Evolutionary conservation across 2,329 filamentous ascomycete species (phyloP).

Genomic region (Colletotrichum orchidophilum): DNA sequence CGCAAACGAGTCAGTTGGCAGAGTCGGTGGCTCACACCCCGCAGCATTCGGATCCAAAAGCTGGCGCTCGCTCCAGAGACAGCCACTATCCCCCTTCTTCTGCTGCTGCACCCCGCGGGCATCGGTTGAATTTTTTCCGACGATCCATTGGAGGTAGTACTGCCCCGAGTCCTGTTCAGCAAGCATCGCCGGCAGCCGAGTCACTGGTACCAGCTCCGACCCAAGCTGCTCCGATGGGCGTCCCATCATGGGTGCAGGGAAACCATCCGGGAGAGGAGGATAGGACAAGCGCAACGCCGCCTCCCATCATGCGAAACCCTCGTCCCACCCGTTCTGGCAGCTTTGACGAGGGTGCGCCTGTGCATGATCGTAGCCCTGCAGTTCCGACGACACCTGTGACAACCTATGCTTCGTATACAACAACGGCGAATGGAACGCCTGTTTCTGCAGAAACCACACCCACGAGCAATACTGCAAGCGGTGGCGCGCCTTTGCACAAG

Average conservation of each 20-base stretch:
- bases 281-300: conserved; percentile 61
- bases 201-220: conserved; percentile 28
- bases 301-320: conserved; percentile 62
- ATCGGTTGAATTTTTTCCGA: conserved; percentile 62
- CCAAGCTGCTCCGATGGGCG: conserved; percentile 42
- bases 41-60: conserved; percentile 39
- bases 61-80: conserved; percentile 33
- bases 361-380: not conserved
- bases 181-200: conserved; percentile 35
- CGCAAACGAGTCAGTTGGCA: conserved; percentile 38
- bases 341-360: conserved; percentile 28
- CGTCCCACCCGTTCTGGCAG: conserved; percentile 31
- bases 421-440: conserved; percentile 11
- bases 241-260: conserved; percentile 51
- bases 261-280: conserved; percentile 51
- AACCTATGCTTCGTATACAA: not conserved
- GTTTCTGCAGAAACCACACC: conserved; percentile 8
- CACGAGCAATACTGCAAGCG: conserved; percentile 19
- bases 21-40: conserved; percentile 36
- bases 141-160: conserved; percentile 54
- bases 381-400: conserved; percentile 9
- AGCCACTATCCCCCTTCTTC: conserved; percentile 61
- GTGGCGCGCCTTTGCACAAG: conserved; percentile 28
- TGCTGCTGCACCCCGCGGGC: conserved; percentile 53
- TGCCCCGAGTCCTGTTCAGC: conserved; percentile 31